Evolutionary conservation across 164 flowering plant species (phyloP), one percentile per base, ranked within the genome.

Genomic region (Protea cynaroides): DNA sequence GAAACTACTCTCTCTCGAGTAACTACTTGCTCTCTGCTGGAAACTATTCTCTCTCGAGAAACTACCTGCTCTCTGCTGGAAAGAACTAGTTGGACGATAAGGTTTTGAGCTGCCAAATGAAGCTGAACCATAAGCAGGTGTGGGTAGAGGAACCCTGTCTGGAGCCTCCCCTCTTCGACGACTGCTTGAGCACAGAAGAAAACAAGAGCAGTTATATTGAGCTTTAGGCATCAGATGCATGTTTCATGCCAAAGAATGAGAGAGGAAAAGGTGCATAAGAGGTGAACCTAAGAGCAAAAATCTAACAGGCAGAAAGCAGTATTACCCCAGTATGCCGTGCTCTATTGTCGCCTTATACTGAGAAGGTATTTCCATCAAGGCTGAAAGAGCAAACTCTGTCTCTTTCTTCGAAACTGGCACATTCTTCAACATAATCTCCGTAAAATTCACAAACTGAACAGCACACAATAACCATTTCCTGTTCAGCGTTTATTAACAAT

Each of bases 331-430:
- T 56, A 92, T 25, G 49, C 73, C 74, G 43, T 83, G 90, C 72
- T 84, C 96, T 63, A 88, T 69, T 17, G 93, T 90, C 23, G 96
- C 96, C 70, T 85, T 89, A 38, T 86, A 92, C 74, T 92, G 98
- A 55, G 87, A 62, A 64, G 96, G 98, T 72, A 89, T 83, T 73
- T 92, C 96, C 96, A 88, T 90, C 60, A 92, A 65, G 24, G 98
- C 95, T 65, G 90, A 37, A 44, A 92, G 85, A 47, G 98, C 96
- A 76, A 92, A 92, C 63, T 86, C 90, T 38, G 98, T 80, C 78
- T 92, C 98, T 73, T 85, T 92, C 57, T 83, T 78, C 22, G 76
- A 43, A 37, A 38, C 65, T 4, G 67, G 65, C 9, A 67, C 69
- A 56, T 80, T 82, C 80, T 84, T 86, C 29, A 83, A 66, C 96